These are phyloP conservation scores for Pleurotus platypus DNA, from an alignment of 768 basidiomycete species.

Conservation along the genomic window DNA sequence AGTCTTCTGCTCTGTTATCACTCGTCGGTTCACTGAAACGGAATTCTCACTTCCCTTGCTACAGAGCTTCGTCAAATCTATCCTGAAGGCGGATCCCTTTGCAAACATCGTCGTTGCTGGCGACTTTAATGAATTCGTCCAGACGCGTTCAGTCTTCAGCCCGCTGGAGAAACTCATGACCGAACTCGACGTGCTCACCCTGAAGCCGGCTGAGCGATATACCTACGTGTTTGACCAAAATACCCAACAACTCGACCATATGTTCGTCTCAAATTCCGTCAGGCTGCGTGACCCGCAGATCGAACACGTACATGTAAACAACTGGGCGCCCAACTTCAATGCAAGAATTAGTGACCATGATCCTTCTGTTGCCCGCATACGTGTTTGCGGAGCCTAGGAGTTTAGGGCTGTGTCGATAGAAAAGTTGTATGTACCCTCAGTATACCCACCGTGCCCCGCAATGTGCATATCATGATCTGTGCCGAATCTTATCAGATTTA, in stretches of 20 bases:
- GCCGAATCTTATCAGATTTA: no score
- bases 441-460: no score
- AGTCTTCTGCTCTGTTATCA: conserved; percentile 15
- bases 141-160: conserved; percentile 49
- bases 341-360: conserved; percentile 57
- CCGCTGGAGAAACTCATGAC: conserved; percentile 36
- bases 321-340: conserved; percentile 42
- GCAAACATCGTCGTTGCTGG: conserved; percentile 55
- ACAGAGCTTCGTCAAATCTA: conserved; percentile 47
- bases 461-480: no score
- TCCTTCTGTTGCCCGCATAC: conserved; percentile 50
- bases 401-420: no score
- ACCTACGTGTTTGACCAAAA: conserved; percentile 63
- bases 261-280: conserved; percentile 48
- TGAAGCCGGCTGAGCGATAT: conserved; percentile 50
- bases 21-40: background rate
- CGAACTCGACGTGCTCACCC: conserved; percentile 51
- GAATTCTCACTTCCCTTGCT: background rate
- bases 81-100: conserved; percentile 35
- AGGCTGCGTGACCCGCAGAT: conserved; percentile 35
- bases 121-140: conserved; percentile 60
- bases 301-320: conserved; percentile 62
- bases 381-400: conserved; percentile 33
- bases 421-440: no score
- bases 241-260: conserved; percentile 57